Percentiles rank a stretch among this genome's conserved stretches.
Evolutionary conservation across 2,329 filamentous ascomycete species (phyloP).

Genomic region (Paradendryphiella salina): DNA sequence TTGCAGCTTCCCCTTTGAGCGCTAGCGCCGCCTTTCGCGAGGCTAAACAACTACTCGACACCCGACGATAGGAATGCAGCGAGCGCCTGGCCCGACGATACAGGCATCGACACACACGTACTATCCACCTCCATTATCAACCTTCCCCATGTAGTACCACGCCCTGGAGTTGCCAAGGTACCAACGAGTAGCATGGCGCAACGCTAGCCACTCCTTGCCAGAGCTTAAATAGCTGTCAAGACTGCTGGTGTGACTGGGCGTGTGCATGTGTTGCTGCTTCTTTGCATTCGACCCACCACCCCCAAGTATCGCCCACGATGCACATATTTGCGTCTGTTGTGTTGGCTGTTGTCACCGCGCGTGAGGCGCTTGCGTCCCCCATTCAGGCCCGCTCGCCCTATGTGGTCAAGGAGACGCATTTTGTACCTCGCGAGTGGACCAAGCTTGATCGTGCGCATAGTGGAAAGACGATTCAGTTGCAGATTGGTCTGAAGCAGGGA

Average conservation of each 20-base stretch:
- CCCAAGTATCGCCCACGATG: slow-evolving; percentile 5
- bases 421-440: slow-evolving; percentile 57
- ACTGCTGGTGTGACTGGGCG: not conserved
- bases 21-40: not conserved
- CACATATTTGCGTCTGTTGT: slow-evolving; percentile 25
- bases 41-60: not conserved
- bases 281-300: not conserved
- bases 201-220: slow-evolving; percentile 1
- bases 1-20: slow-evolving; percentile 11
- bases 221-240: slow-evolving; percentile 12
- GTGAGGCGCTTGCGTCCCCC: slow-evolving; percentile 42
- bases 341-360: slow-evolving; percentile 35
- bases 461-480: slow-evolving; percentile 56
- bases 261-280: slow-evolving; percentile 1
- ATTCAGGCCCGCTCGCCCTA: slow-evolving; percentile 50
- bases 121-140: slow-evolving; percentile 4
- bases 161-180: slow-evolving; percentile 3
- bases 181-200: not conserved
- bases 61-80: not conserved
- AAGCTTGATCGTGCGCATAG: slow-evolving; percentile 53
- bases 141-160: slow-evolving; percentile 3
- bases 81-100: not conserved
- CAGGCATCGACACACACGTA: slow-evolving; percentile 7
- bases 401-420: slow-evolving; percentile 60
- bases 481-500: slow-evolving; percentile 63